Base-by-base conservation (phyloP, 129 eudicot genomes). In the Lactuca saligna region DNA sequence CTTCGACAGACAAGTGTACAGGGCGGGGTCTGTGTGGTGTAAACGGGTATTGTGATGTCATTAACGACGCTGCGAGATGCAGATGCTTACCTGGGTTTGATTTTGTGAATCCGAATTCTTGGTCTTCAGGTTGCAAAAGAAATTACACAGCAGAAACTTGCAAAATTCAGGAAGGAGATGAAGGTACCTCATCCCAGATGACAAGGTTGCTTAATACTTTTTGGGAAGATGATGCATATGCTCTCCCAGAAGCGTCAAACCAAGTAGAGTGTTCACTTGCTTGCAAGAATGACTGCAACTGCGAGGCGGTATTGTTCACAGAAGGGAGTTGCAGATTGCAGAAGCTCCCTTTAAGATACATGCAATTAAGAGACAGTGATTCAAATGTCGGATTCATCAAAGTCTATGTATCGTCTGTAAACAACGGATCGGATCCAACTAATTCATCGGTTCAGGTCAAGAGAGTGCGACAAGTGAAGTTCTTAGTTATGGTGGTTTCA, bases 81-180 rank as follows among this genome's bases (percentile, higher is more conserved):
- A 15, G 3, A 46, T 84, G 89, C 57, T 35, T 80, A 11, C 83
- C 81, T 0, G 89, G 86, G 54, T 84, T 80, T 42, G 67, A 70
- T 11, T 41, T 37, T 51, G 79, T 74, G 0, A 12, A 62, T 15
- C 54, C 49, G 15, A 41, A 11, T 6, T 54, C 29, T 4, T 31
- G 66, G 79, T 66, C 58, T 29, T 41, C 51, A 2, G 85, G 88
- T 3, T 84, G 88, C 64, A 11, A 44, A 57, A 77, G 88, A 54
- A 80, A 56, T 64, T 66, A 65, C 61, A 59, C 80, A 0, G 46
- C 35, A 3, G 79, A 66, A 61, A 61, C 68, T 31, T 84, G 88
- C 70, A 61, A 54, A 29, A 50, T 9, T 37, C 16, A 10, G 29
- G 29, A 25, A 25, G 29, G 29, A 0, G 71, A 72, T 15, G 37